Conservation (phyloP, 768 basidiomycete genomes). For the Amanita fuliginea region DNA sequence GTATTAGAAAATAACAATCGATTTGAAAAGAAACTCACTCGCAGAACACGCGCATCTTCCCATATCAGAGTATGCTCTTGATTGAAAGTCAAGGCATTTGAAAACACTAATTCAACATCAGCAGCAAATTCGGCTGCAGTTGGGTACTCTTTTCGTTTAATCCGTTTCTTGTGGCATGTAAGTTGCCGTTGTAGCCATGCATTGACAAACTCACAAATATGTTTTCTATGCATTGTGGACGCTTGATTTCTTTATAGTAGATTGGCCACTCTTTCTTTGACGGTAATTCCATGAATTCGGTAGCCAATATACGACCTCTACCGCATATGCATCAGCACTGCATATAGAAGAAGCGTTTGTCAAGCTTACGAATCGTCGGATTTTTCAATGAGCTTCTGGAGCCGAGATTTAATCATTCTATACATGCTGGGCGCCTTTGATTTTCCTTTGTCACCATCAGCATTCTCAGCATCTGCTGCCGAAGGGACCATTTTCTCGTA, state of each 20-base stretch:
- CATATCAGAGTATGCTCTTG: slow-evolving; percentile 76
- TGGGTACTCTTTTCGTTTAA: slow-evolving; percentile 72
- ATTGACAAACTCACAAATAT: slow-evolving; percentile 47
- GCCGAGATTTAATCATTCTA: slow-evolving; percentile 52
- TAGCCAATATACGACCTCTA: slow-evolving; percentile 59
- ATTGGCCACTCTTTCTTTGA: slow-evolving; percentile 66
- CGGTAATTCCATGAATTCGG: slow-evolving; percentile 79
- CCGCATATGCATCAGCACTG: background rate
- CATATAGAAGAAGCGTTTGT: background rate
- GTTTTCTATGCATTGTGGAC: slow-evolving; percentile 67
- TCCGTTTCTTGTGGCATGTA: slow-evolving; percentile 46
- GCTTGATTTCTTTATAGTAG: slow-evolving; percentile 74
- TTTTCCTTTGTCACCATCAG: slow-evolving; percentile 31
- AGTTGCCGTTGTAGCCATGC: slow-evolving; percentile 5
- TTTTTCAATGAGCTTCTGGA: slow-evolving; percentile 67
- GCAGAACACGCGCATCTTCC: slow-evolving; percentile 61
- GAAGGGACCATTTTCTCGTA: slow-evolving; percentile 34
- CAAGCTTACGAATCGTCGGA: slow-evolving; percentile 53
- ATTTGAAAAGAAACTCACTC: slow-evolving; percentile 30
- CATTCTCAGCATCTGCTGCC: slow-evolving; percentile 29
- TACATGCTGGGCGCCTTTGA: slow-evolving; percentile 54
- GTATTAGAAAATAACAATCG: slow-evolving; percentile 6
- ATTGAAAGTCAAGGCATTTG: slow-evolving; percentile 84
- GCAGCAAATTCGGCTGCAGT: slow-evolving; percentile 61
- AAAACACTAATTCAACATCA: slow-evolving; percentile 85